These are phyloP conservation scores for Amaranthus hypochondriacus DNA, from an alignment of 148 eudicot genomes.

Conservation along the genomic window DNA sequence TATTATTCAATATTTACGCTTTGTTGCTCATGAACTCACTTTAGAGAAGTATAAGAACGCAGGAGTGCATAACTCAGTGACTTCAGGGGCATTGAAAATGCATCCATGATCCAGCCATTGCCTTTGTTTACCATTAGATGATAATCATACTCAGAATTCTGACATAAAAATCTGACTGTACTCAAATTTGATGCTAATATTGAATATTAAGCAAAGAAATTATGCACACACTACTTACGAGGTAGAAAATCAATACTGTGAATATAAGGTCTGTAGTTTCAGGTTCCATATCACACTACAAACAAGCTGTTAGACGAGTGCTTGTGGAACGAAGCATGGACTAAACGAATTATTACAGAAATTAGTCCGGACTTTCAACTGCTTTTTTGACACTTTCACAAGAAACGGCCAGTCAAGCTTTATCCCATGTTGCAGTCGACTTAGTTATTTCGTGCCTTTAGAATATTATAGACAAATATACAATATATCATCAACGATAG, in stretches of 20 bases:
- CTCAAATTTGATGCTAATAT: not conserved
- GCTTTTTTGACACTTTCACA: conserved; percentile 1
- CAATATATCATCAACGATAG: not conserved
- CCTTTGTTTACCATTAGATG: too few species aligned
- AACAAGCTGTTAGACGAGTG: not conserved
- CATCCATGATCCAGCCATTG: too few species aligned
- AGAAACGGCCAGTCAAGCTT: conserved; percentile 1
- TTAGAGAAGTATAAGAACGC: too few species aligned
- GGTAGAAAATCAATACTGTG: not conserved
- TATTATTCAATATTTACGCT: too few species aligned
- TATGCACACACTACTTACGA: not conserved
- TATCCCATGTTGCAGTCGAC: not conserved
- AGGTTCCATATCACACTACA: conserved; percentile 8
- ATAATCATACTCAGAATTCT: too few species aligned
- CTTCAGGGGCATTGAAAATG: too few species aligned
- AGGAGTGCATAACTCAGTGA: too few species aligned
- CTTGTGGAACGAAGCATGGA: conserved; percentile 13
- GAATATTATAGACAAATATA: conserved; percentile 7
- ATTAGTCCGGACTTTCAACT: not conserved
- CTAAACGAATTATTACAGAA: conserved; percentile 21
- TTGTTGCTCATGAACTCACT: too few species aligned
- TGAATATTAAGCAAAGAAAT: not conserved
- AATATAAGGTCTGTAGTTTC: not conserved
- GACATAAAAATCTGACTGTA: too few species aligned
- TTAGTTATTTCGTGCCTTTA: not conserved